Base-by-base conservation (phyloP, 805 yeast species). In the Saccharomyces eubayanus region DNA sequence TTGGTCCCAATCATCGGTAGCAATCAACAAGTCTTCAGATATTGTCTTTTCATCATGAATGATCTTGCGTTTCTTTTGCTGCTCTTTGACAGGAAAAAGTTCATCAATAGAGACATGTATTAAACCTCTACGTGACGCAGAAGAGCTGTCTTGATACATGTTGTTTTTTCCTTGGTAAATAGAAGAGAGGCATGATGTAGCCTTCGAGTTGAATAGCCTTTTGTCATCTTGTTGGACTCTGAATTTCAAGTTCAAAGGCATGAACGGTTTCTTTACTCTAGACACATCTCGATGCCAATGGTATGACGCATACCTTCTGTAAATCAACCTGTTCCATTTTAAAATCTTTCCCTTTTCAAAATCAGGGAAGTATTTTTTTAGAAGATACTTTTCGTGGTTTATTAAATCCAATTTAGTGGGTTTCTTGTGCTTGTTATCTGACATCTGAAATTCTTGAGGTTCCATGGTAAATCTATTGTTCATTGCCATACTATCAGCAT, bases 1-100 rank as follows among this genome's bases (percentile, higher is more conserved):
- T 61, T 84, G 87, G 59, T 87, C 82, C 96, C 96, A 88, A 54
- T 85, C 89, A 16, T 87, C 85, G 0, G 90, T 77, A 0, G 91
- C 84, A 24, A 87, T 70, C 2, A 85, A 72, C 50, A 85, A 63
- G 55, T 84, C 87, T 45, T 79, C 80, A 31, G 80, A 64, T 50
- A 79, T 73, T 21, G 65, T 58, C 27, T 59, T 58, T 21, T 59
- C 52, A 28, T 51, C 45, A 58, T 61, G 51, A 36, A 36, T 48
- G 46, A 57, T 63, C 29, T 48, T 60, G 5, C 43, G 47, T 49
- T 57, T 56, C 59, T 61, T 53, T 29, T 54, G 55, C 16, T 53
- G 61, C 10, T 55, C 50, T 30, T 64, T 57, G 2, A 53, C 57
- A n/a, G 56, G 55, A 30, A 53, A 52, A n/a, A 64, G 31, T 43